Percentiles rank a stretch among this genome's conserved stretches.
Evolutionary conservation across 768 basidiomycete species (phyloP).

Genomic region (Suillus alpinus): DNA sequence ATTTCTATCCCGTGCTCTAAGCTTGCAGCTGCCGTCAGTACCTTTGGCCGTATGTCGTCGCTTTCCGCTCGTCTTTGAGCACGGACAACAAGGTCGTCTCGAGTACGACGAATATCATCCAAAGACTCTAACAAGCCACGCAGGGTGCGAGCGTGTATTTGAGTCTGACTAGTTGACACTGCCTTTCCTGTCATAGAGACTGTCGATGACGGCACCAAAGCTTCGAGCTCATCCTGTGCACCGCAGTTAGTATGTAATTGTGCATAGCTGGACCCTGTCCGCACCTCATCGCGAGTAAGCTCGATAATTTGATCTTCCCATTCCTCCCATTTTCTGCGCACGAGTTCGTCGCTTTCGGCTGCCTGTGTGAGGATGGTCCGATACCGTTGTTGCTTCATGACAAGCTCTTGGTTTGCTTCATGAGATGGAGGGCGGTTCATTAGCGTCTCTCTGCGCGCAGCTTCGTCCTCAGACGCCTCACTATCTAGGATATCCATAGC

Average conservation of each 20-base stretch:
- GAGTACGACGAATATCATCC: conserved; percentile 62
- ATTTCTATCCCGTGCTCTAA: conserved; percentile 69
- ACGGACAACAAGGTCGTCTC: conserved; percentile 60
- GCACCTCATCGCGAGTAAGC: conserved; percentile 65
- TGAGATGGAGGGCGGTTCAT: conserved; percentile 65
- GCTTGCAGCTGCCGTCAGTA: conserved; percentile 63
- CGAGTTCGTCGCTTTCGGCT: conserved; percentile 67
- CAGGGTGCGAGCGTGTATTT: conserved; percentile 64
- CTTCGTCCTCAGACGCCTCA: conserved; percentile 85
- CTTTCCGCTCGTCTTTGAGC: conserved; percentile 57
- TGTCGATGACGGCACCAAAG: conserved; percentile 67
- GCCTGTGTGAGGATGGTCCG: conserved; percentile 72
- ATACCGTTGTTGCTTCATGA: conserved; percentile 70
- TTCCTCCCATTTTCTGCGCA: conserved; percentile 83
- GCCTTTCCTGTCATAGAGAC: conserved; percentile 28
- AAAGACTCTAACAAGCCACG: conserved; percentile 77
- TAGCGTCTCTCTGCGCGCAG: conserved; percentile 48
- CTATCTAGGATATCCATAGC: conserved; percentile 88
- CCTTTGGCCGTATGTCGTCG: conserved; percentile 72
- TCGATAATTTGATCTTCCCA: conserved; percentile 75
- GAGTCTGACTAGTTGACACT: conserved; percentile 46
- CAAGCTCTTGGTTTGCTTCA: conserved; percentile 73
- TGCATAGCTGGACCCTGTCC: no score
- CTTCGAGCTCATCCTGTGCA: conserved; percentile 60
- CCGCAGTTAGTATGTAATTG: conserved; percentile 3